Evolutionary conservation across 495 filamentous ascomycete species (phyloP), one percentile per base, ranked within the genome.

Genomic region (Gamarada debralockiae): DNA sequence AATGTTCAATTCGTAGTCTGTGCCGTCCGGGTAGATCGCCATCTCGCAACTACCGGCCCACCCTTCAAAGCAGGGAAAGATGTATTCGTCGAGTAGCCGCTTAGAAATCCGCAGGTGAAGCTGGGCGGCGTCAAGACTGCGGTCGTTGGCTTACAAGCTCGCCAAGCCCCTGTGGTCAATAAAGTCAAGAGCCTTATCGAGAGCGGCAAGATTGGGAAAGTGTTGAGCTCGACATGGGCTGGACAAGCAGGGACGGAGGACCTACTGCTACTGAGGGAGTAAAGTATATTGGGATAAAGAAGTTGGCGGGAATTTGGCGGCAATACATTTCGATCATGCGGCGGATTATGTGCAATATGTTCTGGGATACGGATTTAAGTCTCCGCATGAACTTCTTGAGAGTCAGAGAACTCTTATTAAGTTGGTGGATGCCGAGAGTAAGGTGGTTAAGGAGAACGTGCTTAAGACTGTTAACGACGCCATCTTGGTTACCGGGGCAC

Each of bases 71-170:
- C 78, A 0, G 78, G 79, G n/a, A 85, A 85, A 58, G 64, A 70
- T 27, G 75, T 78, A 12, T 84, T 67, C 48, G 69, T 78, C 21
- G 83, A 86, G 60, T 86, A 83, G 83, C 76, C 76, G 12, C 63
- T 79, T 0, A 71, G 68, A 0, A 54, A 70, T 52, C 68, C 70
- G 0, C 39, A 53, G 1, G 49, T 72, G 2, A 73, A 69, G 1
- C 58, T 63, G 20, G 42, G 65, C 44, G 66, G 71, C 0, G 70
- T 70, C 0, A 69, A 67, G 50, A 78, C 69, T 3, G 53, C 50
- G 10, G 62, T 77, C 3, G 72, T 84, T 0, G 79, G 80, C 3
- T 56, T 80, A 17, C 80, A 84, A 54, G 80, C 68, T 0, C 59
- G 70, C 2, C 52, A 72, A 15, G 62, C 65, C 27, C 79, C 78